These are phyloP conservation scores for Candida fluviatilis DNA, from an alignment of 805 yeast species.

Conservation along the genomic window DNA sequence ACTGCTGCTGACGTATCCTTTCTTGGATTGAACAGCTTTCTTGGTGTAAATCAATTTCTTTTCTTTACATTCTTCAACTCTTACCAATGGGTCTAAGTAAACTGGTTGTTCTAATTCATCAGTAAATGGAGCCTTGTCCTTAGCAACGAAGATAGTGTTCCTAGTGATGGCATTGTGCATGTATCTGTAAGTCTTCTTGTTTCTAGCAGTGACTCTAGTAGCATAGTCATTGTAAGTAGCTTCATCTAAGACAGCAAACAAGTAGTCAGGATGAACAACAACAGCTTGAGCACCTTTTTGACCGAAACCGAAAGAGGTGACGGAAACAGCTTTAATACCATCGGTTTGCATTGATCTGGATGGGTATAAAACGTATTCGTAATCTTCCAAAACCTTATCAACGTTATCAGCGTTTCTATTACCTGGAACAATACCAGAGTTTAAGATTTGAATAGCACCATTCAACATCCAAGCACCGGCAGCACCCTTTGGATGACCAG, in stretches of 20 bases:
- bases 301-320: slow-evolving; percentile 98
- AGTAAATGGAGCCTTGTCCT: slow-evolving; percentile 88
- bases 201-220: slow-evolving; percentile 69
- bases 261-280: slow-evolving; percentile 88
- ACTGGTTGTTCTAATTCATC: slow-evolving; percentile 86
- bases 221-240: slow-evolving; percentile 68
- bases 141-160: slow-evolving; percentile 88
- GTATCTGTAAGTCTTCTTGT: slow-evolving; percentile 88
- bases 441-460: slow-evolving; percentile 92
- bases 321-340: slow-evolving; percentile 95
- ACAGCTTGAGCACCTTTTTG: slow-evolving; percentile 98
- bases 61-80: slow-evolving; percentile 47
- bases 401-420: slow-evolving; percentile 98
- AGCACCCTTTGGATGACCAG: slow-evolving; percentile 99
- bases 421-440: slow-evolving; percentile 95
- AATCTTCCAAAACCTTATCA: slow-evolving; percentile 77
- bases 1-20: slow-evolving; percentile 41
- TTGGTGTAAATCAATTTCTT: slow-evolving; percentile 45
- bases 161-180: slow-evolving; percentile 92
- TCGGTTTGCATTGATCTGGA: slow-evolving; percentile 90
- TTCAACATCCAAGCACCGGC: slow-evolving; percentile 99
- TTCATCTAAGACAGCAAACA: slow-evolving; percentile 77
- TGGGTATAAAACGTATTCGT: slow-evolving; percentile 88
- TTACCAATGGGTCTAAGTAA: slow-evolving; percentile 93
- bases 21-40: slow-evolving; percentile 47